Evolutionary conservation across 208 protist species (phyloP), one percentile per base, ranked within the genome.

Genomic region (Phytomonas serpens): DNA sequence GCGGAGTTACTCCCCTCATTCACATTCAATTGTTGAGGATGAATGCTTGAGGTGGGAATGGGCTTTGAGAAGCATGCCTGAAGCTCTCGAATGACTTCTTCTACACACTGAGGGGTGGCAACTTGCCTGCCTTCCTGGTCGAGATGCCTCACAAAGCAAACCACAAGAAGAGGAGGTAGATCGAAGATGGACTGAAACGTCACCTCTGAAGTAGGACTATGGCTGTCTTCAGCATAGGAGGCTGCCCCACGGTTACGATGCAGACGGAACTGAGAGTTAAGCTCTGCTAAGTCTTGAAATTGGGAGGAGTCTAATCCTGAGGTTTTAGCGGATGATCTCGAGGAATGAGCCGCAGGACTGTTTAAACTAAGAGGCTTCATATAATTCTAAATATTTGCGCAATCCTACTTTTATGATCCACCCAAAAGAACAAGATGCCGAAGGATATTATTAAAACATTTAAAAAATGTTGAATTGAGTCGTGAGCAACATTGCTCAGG

Each of bases 71-170:
- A 83, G 47, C 80, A 82, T 4, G 57, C 64, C 62, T 93, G 86
- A 42, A 93, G 73, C 63, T 89, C 86, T 4, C 77, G 77, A 51
- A 93, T 71, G 52, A 80, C 86, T 23, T 78, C 70, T 51, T 93
- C 88, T 19, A 93, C 76, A 27, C 77, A 68, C 3, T 72, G 68
- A 23, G 88, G 88, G 0, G 88, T 93, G 34, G 76, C 75, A 16
- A 89, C 69, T 32, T 77, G 73, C 31, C 71, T 63, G 63, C 83
- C 73, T 16, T 83, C 75, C 10, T 70, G 70, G 68, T 89, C 77
- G 6, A 84, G 66, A 69, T 93, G 88, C 14, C 79, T 83, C 68
- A 93, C 84, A 23, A 89, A 77, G 47, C 85, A 91, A 2, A 82
- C 79, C 19, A 93, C 80, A 52, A 87, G 77, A 19, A 77, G 76